These are phyloP conservation scores for Ambrosiella cleistominuta DNA, from an alignment of 2,329 filamentous ascomycete genomes.

Conservation along the genomic window DNA sequence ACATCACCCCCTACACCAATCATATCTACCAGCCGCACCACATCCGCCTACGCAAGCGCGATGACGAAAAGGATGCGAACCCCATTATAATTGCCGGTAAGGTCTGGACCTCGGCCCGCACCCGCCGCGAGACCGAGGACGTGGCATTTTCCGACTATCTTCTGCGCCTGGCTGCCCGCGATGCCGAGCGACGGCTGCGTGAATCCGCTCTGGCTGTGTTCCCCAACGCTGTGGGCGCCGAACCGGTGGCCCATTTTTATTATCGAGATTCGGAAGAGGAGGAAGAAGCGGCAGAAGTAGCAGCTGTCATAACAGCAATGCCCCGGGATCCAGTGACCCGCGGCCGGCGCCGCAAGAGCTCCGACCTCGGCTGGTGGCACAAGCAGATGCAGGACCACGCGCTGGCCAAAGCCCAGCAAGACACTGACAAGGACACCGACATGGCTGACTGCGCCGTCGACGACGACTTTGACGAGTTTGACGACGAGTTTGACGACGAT, in stretches of 20 bases:
- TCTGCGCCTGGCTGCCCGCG: slow-evolving; percentile 60
- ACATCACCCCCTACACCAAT: slow-evolving; percentile 47
- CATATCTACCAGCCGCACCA: slow-evolving; percentile 34
- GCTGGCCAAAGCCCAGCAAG: slow-evolving; percentile 30
- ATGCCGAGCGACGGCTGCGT: slow-evolving; percentile 62
- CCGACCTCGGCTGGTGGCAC: slow-evolving; percentile 55
- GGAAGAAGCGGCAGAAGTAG: slow-evolving; percentile 14
- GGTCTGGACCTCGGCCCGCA: slow-evolving; percentile 6
- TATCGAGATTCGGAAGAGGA: slow-evolving; percentile 35
- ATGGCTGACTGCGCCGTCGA: slow-evolving; percentile 18
- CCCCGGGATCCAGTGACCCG: slow-evolving; percentile 15
- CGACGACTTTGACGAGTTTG: slow-evolving; percentile 6
- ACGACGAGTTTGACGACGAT: slow-evolving; percentile 15
- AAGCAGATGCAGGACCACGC: slow-evolving; percentile 67
- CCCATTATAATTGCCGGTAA: background rate
- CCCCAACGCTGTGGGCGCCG: slow-evolving; percentile 52
- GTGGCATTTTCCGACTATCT: slow-evolving; percentile 61
- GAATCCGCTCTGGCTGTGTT: slow-evolving; percentile 54
- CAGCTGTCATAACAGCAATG: slow-evolving; percentile 16
- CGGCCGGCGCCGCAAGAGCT: slow-evolving; percentile 38
- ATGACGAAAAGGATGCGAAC: slow-evolving; percentile 1
- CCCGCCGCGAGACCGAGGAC: slow-evolving; percentile 53
- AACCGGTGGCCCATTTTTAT: slow-evolving; percentile 54
- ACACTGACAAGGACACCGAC: background rate
- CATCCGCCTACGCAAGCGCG: slow-evolving; percentile 6